Conservation (phyloP, 345 rosid genomes). For the Zanthoxylum bungeanum region DNA sequence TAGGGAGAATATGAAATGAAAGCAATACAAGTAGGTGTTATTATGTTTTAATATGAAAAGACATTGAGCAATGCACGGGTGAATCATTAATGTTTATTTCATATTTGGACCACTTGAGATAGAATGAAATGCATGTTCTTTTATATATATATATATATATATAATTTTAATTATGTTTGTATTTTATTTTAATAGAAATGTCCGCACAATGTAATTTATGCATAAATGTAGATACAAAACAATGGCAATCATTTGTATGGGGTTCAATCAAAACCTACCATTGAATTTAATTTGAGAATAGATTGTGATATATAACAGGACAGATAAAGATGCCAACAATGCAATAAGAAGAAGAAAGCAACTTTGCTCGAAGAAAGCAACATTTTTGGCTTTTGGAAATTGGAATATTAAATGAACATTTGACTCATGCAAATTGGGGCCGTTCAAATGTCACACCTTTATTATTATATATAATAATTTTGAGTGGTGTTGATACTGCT, state of each 20-base stretch:
- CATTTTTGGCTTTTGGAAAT: background rate
- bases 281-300: background rate
- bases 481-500: too few relatives aligned
- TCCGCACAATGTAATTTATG: background rate
- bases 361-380: background rate
- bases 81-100: background rate
- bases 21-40: background rate
- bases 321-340: background rate
- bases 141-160: too few relatives aligned
- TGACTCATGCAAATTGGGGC: constrained; percentile 3
- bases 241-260: constrained; percentile 6
- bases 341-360: background rate
- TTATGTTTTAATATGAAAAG: background rate
- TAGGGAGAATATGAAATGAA: background rate
- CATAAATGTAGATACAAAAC: background rate
- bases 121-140: background rate
- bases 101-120: background rate
- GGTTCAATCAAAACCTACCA: background rate
- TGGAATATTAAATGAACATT: constrained; percentile 3
- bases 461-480: too few relatives aligned
- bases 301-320: background rate
- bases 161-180: too few relatives aligned
- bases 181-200: too few relatives aligned
- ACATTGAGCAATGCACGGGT: background rate
- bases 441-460: background rate